Evolutionary conservation across 2,329 filamentous ascomycete species (phyloP).

Genomic region (Ceratocystis harringtonii): DNA sequence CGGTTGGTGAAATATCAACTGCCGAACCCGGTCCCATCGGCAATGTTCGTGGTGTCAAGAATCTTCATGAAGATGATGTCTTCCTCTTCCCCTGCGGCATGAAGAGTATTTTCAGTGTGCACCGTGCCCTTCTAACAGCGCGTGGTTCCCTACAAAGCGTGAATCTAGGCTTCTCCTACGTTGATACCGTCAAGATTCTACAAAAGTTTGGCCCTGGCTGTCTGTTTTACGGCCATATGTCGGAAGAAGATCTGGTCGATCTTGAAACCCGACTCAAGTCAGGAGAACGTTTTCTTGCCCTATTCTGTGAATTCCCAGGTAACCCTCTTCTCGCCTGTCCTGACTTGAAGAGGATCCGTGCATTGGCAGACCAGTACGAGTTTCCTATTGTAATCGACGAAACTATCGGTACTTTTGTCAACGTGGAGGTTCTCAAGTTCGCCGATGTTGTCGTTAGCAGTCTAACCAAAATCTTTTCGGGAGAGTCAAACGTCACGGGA

Average conservation of each 20-base stretch:
- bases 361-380: conserved; percentile 64
- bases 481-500: conserved; percentile 97
- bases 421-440: conserved; percentile 79
- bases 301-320: conserved; percentile 91
- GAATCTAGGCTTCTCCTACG: conserved; percentile 93
- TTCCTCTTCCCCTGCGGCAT: conserved; percentile 83
- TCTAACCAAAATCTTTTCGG: conserved; percentile 92
- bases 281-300: conserved; percentile 63
- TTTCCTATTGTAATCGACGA: conserved; percentile 91
- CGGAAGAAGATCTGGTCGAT: conserved; percentile 64
- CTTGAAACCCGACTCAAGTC: conserved; percentile 54
- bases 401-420: conserved; percentile 91
- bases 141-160: conserved; percentile 59
- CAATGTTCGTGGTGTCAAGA: conserved; percentile 41
- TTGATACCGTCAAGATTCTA: conserved; percentile 88
- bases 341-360: conserved; percentile 66
- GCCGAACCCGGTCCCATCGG: conserved; percentile 17
- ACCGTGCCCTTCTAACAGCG: conserved; percentile 54
- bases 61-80: conserved; percentile 71
- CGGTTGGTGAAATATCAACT: conserved; percentile 47
- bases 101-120: conserved; percentile 86
- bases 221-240: conserved; percentile 73
- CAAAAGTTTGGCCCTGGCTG: conserved; percentile 89
- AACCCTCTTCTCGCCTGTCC: conserved; percentile 82
- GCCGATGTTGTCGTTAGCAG: conserved; percentile 89